phyloP scores from a whole-genome alignment of 495 filamentous ascomycete genomes.

The Ramalina peruviana region DNA sequence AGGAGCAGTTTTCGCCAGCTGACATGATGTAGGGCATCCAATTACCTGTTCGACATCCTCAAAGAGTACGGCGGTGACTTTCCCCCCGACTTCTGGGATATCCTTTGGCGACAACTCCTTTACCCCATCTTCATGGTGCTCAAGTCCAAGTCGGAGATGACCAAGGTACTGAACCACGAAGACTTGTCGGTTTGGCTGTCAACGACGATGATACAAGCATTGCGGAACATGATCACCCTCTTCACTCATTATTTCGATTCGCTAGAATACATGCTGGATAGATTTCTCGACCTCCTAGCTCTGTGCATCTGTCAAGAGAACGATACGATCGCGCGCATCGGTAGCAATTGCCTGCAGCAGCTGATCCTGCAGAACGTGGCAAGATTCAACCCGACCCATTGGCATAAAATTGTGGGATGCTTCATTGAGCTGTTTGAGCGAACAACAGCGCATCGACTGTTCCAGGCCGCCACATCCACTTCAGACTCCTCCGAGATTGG shows the following conservation, averaged over 20 bases:
- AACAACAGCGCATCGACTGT: slow-evolving; percentile 87
- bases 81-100: slow-evolving; percentile 93
- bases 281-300: slow-evolving; percentile 83
- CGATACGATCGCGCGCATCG: slow-evolving; percentile 94
- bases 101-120: slow-evolving; percentile 88
- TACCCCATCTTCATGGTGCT: slow-evolving; percentile 98
- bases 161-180: slow-evolving; percentile 82
- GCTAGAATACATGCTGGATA: slow-evolving; percentile 89
- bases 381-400: slow-evolving; percentile 77
- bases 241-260: slow-evolving; percentile 98
- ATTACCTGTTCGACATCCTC: slow-evolving; percentile 89
- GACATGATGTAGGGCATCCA: slow-evolving; percentile 52
- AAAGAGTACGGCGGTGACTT: slow-evolving; percentile 84
- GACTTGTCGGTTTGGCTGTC: slow-evolving; percentile 98
- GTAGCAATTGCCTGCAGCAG: slow-evolving; percentile 93
- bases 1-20: slow-evolving; percentile 66
- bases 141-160: slow-evolving; percentile 90
- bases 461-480: slow-evolving; percentile 66
- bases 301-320: slow-evolving; percentile 98
- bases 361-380: slow-evolving; percentile 89
- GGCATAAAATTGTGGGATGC: slow-evolving; percentile 82
- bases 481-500: slow-evolving; percentile 18
- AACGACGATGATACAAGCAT: slow-evolving; percentile 97
- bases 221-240: slow-evolving; percentile 94
- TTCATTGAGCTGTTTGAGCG: slow-evolving; percentile 92